Evolutionary conservation across 441 rosid species (phyloP), one percentile per base, ranked within the genome.

Genomic region (Pelargonium fulgidum): DNA sequence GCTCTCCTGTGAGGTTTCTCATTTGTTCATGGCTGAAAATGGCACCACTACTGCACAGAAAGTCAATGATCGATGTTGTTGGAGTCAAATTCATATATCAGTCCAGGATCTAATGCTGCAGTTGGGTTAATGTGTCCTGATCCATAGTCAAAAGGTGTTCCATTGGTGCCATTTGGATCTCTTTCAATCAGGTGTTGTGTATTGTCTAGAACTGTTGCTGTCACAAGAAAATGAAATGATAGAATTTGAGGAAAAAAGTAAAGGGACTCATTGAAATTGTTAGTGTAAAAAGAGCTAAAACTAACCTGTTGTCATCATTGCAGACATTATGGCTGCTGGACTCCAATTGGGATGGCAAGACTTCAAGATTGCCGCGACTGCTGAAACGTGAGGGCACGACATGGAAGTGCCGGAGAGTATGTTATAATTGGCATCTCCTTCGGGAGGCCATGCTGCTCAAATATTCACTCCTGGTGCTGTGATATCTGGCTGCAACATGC

Each of bases 381-480:
- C 83, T 0, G 89, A 66, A 36, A 78, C 77, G 70, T 87, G 89
- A 22, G 86, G 87, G 68, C 88, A 85, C 58, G 88, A 77, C 85
- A 84, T 80, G n/a, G 86, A 83, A 20, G 88, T 81, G 47, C 88
- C 86, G 0, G 85, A 84, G 71, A 80, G 41, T 70, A 82, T 81
- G 75, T 80, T 85, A 54, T 71, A 85, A 64, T 75, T 41, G 19
- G 74, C 72, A 3, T 79, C 39, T 42, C 39, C 65, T 39, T 75
- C 81, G 0, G 83, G 87, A 71, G 88, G 81, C 86, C 85, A 84
- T 13, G 85, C 84, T 41, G 92, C 86, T 69, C 84, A 74, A 69
- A 82, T 79, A 26, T 85, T 82, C 48, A 69, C 66, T 41, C 89
- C 87, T 20, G 89, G 87, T 48, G 70, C 86, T 8, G 88, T 81